Percentiles rank a stretch among this genome's conserved stretches.
phyloP scores from a whole-genome alignment of 768 basidiomycete genomes.

The Amanita subjunquillea region DNA sequence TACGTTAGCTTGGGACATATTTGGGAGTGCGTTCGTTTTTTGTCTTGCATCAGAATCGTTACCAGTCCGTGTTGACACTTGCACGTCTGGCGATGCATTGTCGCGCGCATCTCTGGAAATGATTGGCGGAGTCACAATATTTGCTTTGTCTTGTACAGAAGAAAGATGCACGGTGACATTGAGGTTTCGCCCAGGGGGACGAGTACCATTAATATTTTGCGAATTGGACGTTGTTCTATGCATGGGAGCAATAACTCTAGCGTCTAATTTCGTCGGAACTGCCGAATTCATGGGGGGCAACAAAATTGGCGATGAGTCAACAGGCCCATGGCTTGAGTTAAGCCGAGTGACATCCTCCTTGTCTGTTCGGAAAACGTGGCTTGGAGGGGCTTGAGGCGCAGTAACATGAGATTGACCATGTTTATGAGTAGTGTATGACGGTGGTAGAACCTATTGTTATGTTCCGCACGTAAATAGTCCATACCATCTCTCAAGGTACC shows the following conservation, averaged over 20 bases:
- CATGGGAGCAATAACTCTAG: background rate
- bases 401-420: background rate
- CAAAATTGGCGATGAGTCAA: background rate
- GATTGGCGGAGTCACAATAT: background rate
- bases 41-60: background rate
- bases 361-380: background rate
- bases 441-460: background rate
- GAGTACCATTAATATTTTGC: background rate
- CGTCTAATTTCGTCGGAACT: background rate
- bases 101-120: too few relatives aligned
- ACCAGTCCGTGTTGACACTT: too few relatives aligned
- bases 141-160: background rate
- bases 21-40: background rate
- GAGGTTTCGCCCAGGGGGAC: background rate
- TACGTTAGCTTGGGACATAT: background rate
- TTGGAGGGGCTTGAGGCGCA: background rate
- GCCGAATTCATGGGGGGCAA: background rate
- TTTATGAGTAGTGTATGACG: background rate
- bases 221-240: background rate
- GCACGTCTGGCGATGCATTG: too few relatives aligned
- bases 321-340: background rate
- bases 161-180: background rate
- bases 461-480: background rate
- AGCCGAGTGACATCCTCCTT: background rate
- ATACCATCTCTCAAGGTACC: background rate